Evolutionary conservation across 2,329 filamentous ascomycete genomes (phyloP).

Genomic region (Beauveria varroae): DNA sequence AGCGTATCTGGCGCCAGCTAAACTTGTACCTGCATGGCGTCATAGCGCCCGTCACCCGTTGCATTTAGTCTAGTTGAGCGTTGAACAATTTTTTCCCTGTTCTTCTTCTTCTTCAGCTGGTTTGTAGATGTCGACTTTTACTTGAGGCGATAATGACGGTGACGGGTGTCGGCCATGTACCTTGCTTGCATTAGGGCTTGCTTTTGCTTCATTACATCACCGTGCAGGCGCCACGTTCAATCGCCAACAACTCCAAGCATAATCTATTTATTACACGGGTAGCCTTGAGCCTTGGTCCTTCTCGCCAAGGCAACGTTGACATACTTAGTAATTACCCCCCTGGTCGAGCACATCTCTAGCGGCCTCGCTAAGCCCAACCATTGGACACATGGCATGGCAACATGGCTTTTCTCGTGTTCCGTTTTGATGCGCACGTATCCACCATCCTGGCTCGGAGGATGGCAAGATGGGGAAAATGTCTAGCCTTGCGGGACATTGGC

Average conservation of each 20-base stretch:
- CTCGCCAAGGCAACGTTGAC: neutral
- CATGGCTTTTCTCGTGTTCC: neutral
- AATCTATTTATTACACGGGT: neutral
- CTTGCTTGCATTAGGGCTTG: neutral
- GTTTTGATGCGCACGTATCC: neutral
- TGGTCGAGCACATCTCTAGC: neutral
- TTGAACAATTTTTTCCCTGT: neutral
- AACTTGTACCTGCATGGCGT: slow-evolving; percentile 6
- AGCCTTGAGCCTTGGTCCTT: neutral
- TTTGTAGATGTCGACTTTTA: neutral
- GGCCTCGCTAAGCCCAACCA: neutral
- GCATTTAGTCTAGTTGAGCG: neutral
- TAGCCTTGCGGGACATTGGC: slow-evolving; percentile 1
- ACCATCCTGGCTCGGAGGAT: neutral
- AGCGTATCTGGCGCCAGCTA: neutral
- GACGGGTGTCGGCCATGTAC: neutral
- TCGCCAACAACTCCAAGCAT: neutral
- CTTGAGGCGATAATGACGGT: neutral
- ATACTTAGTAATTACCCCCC: neutral
- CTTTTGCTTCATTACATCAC: neutral
- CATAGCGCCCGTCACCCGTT: neutral
- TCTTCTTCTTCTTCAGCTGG: neutral
- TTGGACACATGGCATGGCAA: neutral
- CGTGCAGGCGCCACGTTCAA: neutral
- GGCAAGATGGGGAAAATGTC: neutral